Evolutionary conservation across 2,329 filamentous ascomycete species (phyloP).

Genomic region (Penicillium hordei): DNA sequence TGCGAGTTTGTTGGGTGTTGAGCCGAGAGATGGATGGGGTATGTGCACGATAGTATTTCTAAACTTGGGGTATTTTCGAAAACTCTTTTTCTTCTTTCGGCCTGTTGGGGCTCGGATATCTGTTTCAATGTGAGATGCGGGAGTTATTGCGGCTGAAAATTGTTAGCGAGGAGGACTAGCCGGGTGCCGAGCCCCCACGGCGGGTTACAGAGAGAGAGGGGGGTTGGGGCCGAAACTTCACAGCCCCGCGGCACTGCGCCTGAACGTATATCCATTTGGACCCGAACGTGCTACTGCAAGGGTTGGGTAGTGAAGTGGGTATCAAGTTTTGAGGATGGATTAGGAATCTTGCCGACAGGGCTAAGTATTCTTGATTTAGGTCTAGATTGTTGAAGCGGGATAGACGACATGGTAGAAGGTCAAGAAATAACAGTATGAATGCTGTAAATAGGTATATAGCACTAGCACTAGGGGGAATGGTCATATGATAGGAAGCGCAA

Average conservation of each 20-base stretch:
- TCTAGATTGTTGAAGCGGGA: not conserved
- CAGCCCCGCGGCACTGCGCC: not conserved
- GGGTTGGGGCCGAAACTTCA: not conserved
- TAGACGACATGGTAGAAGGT: not conserved
- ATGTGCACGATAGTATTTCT: not conserved
- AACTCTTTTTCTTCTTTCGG: not conserved
- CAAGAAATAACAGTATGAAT: not conserved
- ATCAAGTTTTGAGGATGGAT: not conserved
- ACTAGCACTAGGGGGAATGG: not conserved
- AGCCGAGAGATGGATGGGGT: not conserved
- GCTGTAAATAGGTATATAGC: conserved; percentile 9
- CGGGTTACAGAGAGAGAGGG: not conserved
- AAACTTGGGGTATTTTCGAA: not conserved
- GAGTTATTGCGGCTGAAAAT: not conserved
- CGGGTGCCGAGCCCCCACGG: not conserved
- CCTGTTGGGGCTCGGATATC: not conserved
- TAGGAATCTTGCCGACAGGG: not conserved
- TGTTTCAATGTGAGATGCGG: not conserved
- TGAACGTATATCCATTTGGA: not conserved
- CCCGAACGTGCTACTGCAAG: not conserved
- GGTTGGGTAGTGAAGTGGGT: not conserved
- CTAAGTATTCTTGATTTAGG: not conserved
- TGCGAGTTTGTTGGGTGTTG: not conserved
- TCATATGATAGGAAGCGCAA: conserved; percentile 6
- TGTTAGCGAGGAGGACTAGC: not conserved